Conservation (phyloP, 2,329 filamentous ascomycete species). For the Hymenoscyphus fraxineus region DNA sequence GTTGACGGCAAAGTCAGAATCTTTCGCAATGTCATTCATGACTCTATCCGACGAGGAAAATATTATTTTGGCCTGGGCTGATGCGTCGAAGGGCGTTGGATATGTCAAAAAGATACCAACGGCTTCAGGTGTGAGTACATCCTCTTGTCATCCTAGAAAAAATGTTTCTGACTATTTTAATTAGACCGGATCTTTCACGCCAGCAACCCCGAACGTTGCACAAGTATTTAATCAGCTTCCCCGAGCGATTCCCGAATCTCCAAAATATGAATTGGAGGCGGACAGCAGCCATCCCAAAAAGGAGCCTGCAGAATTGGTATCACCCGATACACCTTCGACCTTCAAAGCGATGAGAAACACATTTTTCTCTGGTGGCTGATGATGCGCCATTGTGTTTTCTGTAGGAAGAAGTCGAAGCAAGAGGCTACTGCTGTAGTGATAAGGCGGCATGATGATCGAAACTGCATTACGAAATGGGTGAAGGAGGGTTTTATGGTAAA, state of each 20-base stretch:
- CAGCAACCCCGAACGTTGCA: neutral
- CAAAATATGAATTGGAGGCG: conserved; percentile 11
- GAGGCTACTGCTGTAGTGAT: no score
- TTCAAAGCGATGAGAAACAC: conserved; percentile 1
- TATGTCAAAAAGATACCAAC: conserved; percentile 26
- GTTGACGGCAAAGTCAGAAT: conserved; percentile 38
- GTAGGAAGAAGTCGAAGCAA: no score
- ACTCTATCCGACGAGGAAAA: conserved; percentile 37
- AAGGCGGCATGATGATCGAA: neutral
- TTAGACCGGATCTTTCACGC: neutral
- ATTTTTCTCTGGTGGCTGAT: neutral
- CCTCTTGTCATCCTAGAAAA: neutral
- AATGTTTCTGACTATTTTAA: neutral
- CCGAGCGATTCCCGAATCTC: conserved; percentile 6
- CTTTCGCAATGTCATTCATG: conserved; percentile 40
- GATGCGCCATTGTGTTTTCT: neutral
- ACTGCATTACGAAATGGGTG: neutral
- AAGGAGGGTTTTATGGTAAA: neutral
- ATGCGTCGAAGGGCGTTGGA: conserved; percentile 34
- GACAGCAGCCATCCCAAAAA: conserved; percentile 10
- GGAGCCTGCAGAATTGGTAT: conserved; percentile 9
- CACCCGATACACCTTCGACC: conserved; percentile 1
- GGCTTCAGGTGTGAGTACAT: conserved; percentile 8
- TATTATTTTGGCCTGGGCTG: conserved; percentile 41
- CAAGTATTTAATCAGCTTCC: conserved; percentile 4